These are phyloP conservation scores for Podila minutissima DNA, from an alignment of 192 early-diverging fungal species.

Conservation along the genomic window DNA sequence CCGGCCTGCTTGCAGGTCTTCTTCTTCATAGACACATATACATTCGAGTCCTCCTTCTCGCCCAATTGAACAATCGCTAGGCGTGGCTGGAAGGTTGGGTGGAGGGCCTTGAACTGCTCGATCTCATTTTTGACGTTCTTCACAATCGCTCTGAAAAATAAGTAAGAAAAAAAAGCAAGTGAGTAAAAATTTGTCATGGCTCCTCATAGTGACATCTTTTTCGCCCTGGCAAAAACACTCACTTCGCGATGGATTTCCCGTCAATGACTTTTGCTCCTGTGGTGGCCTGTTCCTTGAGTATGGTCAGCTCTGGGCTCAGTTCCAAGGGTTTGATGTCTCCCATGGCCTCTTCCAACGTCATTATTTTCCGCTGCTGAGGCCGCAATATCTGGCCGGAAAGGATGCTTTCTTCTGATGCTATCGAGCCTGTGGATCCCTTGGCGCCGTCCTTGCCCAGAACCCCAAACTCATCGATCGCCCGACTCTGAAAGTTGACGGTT, in stretches of 20 bases:
- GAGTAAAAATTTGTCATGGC: neutral
- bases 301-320: slow-evolving; percentile 31
- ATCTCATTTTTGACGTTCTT: slow-evolving; percentile 76
- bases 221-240: slow-evolving; percentile 10
- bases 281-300: slow-evolving; percentile 15
- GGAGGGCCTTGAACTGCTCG: slow-evolving; percentile 62
- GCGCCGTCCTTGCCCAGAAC: slow-evolving; percentile 13
- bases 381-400: slow-evolving; percentile 26
- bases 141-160: slow-evolving; percentile 69
- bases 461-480: slow-evolving; percentile 27
- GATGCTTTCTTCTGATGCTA: slow-evolving; percentile 7
- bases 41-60: slow-evolving; percentile 89
- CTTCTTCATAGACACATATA: slow-evolving; percentile 94
- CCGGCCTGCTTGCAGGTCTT: slow-evolving; percentile 85
- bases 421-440: neutral
- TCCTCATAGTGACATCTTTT: neutral
- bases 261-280: slow-evolving; percentile 71
- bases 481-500: slow-evolving; percentile 10
- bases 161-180: neutral
- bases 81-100: slow-evolving; percentile 82
- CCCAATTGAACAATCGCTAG: slow-evolving; percentile 95
- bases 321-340: slow-evolving; percentile 39
- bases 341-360: slow-evolving; percentile 46
- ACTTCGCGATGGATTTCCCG: slow-evolving; percentile 85
- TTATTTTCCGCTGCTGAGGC: slow-evolving; percentile 9